Evolutionary conservation across 176 grass and related monocot genomes (phyloP).

Genomic region (Hsuehochloa calcarea): DNA sequence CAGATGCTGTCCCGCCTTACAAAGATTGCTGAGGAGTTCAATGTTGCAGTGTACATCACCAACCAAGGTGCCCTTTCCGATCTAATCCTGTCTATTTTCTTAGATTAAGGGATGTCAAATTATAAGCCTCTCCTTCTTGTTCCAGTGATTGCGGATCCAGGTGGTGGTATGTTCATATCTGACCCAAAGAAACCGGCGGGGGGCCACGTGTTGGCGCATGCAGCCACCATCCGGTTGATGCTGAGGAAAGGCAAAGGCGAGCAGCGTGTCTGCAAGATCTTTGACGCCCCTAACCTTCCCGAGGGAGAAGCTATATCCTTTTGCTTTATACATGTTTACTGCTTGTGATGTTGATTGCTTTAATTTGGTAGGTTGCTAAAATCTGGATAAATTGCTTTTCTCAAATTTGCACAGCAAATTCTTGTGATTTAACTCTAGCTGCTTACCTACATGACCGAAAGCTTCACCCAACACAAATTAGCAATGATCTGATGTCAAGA

Average conservation of each 20-base stretch:
- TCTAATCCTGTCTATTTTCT: background rate
- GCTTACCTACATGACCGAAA: background rate
- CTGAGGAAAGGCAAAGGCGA: conserved; percentile 96
- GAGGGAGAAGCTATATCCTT: conserved; percentile 96
- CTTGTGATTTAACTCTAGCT: background rate
- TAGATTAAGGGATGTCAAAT: conserved; percentile 1
- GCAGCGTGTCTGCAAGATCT: conserved; percentile 86
- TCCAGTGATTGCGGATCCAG: conserved; percentile 85
- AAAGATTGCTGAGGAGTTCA: conserved; percentile 94
- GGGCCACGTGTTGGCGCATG: conserved; percentile 74
- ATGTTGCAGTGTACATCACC: conserved; percentile 95
- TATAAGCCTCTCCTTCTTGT: conserved; percentile 16
- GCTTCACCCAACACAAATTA: background rate
- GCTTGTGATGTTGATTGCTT: background rate
- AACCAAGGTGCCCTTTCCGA: conserved; percentile 63
- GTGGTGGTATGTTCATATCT: conserved; percentile 79
- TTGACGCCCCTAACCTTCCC: conserved; percentile 87
- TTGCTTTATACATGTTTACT: conserved; percentile 1
- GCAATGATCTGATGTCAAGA: background rate
- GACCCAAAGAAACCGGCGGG: conserved; percentile 89
- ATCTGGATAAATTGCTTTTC: background rate
- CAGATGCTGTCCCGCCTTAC: conserved; percentile 88
- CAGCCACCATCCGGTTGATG: conserved; percentile 72
- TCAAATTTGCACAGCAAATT: conserved; percentile 8
- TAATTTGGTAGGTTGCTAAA: background rate